Percentiles rank a stretch among this genome's conserved stretches.
These are phyloP conservation scores for Vigna mungo DNA, from an alignment of 306 rosid species.

Conservation along the genomic window DNA sequence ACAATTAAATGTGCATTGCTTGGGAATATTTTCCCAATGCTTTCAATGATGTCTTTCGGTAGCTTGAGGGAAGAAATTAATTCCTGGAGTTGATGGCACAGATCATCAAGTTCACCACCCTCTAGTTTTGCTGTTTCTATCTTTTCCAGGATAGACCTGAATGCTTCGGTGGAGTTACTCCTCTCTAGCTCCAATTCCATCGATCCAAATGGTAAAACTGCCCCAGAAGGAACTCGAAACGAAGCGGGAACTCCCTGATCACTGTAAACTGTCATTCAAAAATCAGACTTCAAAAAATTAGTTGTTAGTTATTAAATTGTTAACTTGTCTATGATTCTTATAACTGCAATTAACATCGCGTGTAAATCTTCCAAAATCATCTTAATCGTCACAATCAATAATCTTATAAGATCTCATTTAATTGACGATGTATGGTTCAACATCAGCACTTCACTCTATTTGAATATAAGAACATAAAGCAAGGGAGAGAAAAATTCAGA, in stretches of 20 bases:
- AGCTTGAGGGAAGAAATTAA: slow-evolving; percentile 71
- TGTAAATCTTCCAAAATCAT: slow-evolving; percentile 13
- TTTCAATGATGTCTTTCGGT: slow-evolving; percentile 66
- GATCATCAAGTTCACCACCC: slow-evolving; percentile 73
- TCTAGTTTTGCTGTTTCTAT: slow-evolving; percentile 74
- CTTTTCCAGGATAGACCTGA: slow-evolving; percentile 66
- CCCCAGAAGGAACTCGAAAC: slow-evolving; percentile 83
- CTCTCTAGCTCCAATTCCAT: slow-evolving; percentile 84
- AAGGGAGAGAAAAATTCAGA: neutral
- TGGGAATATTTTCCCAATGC: slow-evolving; percentile 70
- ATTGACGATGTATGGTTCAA: neutral
- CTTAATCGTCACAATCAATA: neutral
- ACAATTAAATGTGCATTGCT: slow-evolving; percentile 75
- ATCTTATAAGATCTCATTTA: slow-evolving; percentile 19
- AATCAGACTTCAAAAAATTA: slow-evolving; percentile 39
- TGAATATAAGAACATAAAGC: neutral
- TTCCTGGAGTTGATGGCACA: slow-evolving; percentile 79
- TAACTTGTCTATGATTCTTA: neutral
- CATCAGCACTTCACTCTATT: neutral
- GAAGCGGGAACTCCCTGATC: slow-evolving; percentile 87
- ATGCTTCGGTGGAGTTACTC: slow-evolving; percentile 64
- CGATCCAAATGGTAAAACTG: slow-evolving; percentile 92
- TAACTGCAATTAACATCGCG: neutral
- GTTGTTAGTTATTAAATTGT: slow-evolving; percentile 4
- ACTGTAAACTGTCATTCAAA: slow-evolving; percentile 67